Percentiles rank a stretch among this genome's conserved stretches.
These are phyloP conservation scores for Taiwanofungus camphoratus DNA, from an alignment of 1,284 basidiomycete species.

Conservation along the genomic window DNA sequence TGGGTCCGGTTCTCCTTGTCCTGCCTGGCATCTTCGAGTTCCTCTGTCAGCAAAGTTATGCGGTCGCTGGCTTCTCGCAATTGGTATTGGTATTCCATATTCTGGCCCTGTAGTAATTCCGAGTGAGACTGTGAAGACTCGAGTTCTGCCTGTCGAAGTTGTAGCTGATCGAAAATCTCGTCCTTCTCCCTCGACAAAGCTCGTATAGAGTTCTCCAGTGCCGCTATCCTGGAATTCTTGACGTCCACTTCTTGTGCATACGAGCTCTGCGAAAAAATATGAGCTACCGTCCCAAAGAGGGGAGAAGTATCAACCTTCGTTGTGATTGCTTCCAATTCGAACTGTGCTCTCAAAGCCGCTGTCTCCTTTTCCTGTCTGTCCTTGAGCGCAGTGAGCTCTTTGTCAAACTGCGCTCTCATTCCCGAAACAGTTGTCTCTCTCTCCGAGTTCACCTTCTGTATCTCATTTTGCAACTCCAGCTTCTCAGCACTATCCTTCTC, in stretches of 20 bases:
- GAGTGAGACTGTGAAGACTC: conserved; percentile 75
- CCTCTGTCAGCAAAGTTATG: conserved; percentile 63
- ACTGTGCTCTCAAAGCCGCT: conserved; percentile 57
- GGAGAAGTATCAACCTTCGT: conserved; percentile 57
- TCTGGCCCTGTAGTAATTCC: conserved; percentile 70
- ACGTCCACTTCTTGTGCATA: conserved; percentile 63
- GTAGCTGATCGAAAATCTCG: conserved; percentile 76
- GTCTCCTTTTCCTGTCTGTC: conserved; percentile 75
- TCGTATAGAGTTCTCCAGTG: conserved; percentile 66
- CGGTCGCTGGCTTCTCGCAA: conserved; percentile 75
- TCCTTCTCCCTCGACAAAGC: conserved; percentile 70
- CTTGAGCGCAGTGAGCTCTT: conserved; percentile 57
- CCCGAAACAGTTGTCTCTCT: conserved; percentile 66
- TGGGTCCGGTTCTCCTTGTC: conserved; percentile 60
- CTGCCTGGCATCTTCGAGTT: conserved; percentile 61
- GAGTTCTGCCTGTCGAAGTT: conserved; percentile 80
- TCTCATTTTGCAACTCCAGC: conserved; percentile 47
- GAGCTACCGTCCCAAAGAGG: conserved; percentile 1
- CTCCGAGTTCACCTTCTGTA: conserved; percentile 57
- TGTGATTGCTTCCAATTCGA: conserved; percentile 71
- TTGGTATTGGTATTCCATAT: conserved; percentile 81
- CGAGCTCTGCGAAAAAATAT: conserved; percentile 45
- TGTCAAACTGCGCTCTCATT: conserved; percentile 71
- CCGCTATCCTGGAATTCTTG: conserved; percentile 58
- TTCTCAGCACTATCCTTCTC: conserved; percentile 65